phyloP scores from a whole-genome alignment of 106 monocot species.

The Vanilla planifolia region DNA sequence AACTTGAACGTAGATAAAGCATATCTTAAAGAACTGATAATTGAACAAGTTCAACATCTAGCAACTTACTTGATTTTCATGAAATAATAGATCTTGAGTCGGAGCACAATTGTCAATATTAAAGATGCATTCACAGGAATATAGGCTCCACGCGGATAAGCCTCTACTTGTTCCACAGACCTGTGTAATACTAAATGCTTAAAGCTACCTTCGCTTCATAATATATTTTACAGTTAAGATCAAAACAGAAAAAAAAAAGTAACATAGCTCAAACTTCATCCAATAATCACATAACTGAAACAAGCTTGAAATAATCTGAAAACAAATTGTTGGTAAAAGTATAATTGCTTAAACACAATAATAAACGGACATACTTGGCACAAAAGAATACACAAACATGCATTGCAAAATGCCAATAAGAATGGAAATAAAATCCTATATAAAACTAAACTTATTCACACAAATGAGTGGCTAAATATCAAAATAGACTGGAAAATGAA shows the following conservation, averaged over 20 bases:
- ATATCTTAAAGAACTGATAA: not conserved
- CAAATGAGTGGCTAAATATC: no score
- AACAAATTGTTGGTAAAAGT: no score
- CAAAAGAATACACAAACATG: no score
- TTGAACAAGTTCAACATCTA: not conserved
- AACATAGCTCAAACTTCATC: not conserved
- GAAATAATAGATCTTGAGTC: constrained; percentile 75
- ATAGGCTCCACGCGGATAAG: constrained; percentile 86
- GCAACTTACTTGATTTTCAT: constrained; percentile 70
- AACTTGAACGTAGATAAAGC: not conserved
- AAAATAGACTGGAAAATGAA: no score
- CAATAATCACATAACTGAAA: not conserved
- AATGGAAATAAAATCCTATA: no score
- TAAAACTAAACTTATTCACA: no score
- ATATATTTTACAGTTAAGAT: not conserved
- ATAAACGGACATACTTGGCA: no score
- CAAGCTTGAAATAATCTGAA: no score
- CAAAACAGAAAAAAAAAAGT: not conserved
- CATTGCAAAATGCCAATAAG: no score
- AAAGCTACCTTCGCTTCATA: not conserved
- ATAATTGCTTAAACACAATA: no score
- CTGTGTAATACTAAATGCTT: constrained; percentile 22
- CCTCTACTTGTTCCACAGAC: constrained; percentile 66
- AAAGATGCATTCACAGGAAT: constrained; percentile 72
- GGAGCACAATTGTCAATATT: constrained; percentile 41